Base-by-base conservation (phyloP, 257 asterid species). In the Salvia hispanica region DNA sequence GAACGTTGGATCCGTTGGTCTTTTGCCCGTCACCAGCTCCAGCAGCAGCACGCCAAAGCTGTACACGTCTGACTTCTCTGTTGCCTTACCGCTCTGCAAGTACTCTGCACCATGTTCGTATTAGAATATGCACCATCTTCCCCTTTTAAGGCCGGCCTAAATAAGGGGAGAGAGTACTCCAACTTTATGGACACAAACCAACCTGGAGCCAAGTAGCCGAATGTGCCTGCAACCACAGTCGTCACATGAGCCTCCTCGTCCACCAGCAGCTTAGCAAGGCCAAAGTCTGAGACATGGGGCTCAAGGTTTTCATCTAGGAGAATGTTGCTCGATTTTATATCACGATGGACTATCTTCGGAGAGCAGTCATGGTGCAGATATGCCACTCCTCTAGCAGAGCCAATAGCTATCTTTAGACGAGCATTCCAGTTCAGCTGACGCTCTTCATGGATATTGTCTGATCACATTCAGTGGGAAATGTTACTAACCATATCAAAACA, bases 121-220 rank as follows among this genome's bases (percentile, higher is more conserved):
- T 34, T 34, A 34, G 37, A 34, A 34, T 34, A 3, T 18, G 21
- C 31, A 1, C 31, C 31, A 25, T 25, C 31, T 25, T 2, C 31
- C 31, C 31, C 31, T 25, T 25, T 25, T 25, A 25, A 25, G 31
- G 31, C 31, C 31, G 31, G 31, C 31, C 31, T 25, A 25, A 25
- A 25, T 2, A 25, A 25, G 31, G 31, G 31, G 31, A 25, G 31
- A 25, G 31, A 2, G 2, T 25, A 25, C 31, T 25, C 31, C 31
- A 25, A 25, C 3, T 0, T 2, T 25, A 25, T 25, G 31, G 1
- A 62, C n/a, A 6, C 6, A 14, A 1, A 77, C 72, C 31, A 62
- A 88, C 99, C 99, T 84, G 99, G 99, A 66, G 99, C 99, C 57
- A 92, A 80, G 74, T 92, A 92, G 66, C 98, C 98, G 43, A 92